Conservation (phyloP, 305 asterid genomes). For the Striga hermonthica region DNA sequence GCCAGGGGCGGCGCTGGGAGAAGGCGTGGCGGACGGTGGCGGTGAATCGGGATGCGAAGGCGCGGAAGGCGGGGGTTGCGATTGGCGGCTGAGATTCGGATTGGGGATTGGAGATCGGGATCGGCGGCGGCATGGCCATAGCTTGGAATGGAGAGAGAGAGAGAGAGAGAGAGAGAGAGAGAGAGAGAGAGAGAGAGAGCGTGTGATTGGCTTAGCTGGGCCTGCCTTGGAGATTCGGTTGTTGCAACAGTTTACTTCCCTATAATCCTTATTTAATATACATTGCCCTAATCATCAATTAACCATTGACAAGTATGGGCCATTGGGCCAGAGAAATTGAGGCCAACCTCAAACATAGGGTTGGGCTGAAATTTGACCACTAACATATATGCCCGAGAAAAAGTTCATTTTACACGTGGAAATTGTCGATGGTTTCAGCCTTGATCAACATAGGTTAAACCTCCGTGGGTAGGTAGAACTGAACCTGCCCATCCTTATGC, state of each 20-base stretch:
- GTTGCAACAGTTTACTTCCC: not conserved
- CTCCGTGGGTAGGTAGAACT: no score
- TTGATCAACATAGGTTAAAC: no score
- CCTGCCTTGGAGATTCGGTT: conserved; percentile 4
- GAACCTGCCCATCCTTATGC: no score
- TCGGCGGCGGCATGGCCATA: conserved; percentile 41
- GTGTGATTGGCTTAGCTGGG: conserved; percentile 1
- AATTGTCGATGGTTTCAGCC: no score
- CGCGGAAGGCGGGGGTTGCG: conserved; percentile 59
- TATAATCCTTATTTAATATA: not conserved
- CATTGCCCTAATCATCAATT: not conserved
- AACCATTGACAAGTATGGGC: no score
- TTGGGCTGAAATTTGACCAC: no score
- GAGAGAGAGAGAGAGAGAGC: not conserved
- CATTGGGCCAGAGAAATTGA: no score
- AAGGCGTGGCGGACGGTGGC: conserved; percentile 47
- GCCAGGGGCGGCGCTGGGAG: conserved; percentile 71
- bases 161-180: not conserved
- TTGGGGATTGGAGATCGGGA: conserved; percentile 51
- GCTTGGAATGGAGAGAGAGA: not conserved
- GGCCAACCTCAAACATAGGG: no score
- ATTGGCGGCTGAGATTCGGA: conserved; percentile 48
- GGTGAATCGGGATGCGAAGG: conserved; percentile 44
- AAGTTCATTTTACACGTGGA: no score
- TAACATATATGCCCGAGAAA: no score